phyloP scores from a whole-genome alignment of 208 protist species.

The Trypanosoma boissoni region DNA sequence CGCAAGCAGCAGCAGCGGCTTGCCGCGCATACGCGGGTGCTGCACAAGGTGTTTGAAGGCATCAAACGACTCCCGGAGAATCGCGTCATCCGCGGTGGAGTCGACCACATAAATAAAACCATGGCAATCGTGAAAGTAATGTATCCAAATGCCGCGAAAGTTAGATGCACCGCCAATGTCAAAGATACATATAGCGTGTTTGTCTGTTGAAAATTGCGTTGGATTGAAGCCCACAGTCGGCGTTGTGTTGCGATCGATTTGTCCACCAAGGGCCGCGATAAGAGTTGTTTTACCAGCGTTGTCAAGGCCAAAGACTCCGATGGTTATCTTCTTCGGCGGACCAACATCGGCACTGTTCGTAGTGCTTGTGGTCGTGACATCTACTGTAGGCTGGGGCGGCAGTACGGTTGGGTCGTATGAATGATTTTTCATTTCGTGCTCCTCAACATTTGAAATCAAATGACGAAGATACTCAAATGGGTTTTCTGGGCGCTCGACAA shows the following conservation, averaged over 20 bases:
- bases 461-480: constrained; percentile 82
- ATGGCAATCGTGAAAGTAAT: constrained; percentile 92
- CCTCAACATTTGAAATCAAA: constrained; percentile 69
- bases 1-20: constrained; percentile 98
- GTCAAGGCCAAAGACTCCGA: constrained; percentile 87
- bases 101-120: constrained; percentile 90
- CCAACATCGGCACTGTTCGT: constrained; percentile 2
- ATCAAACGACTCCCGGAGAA: constrained; percentile 59
- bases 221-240: constrained; percentile 90
- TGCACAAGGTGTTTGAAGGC: constrained; percentile 77
- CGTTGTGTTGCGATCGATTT: constrained; percentile 91
- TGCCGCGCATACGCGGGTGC: constrained; percentile 93
- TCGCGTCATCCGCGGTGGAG: constrained; percentile 56
- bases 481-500: constrained; percentile 86
- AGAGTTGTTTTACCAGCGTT: constrained; percentile 98
- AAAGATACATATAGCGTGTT: constrained; percentile 88
- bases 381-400: too few species aligned
- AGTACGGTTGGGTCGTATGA: constrained; percentile 82
- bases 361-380: too few species aligned
- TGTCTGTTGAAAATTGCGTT: constrained; percentile 80
- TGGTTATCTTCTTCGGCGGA: constrained; percentile 56
- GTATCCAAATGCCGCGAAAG: constrained; percentile 90
- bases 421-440: constrained; percentile 65
- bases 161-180: constrained; percentile 88
- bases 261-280: constrained; percentile 96